These are phyloP conservation scores for Fistulifera solaris DNA, from an alignment of 108 stramenopile species.

Conservation along the genomic window DNA sequence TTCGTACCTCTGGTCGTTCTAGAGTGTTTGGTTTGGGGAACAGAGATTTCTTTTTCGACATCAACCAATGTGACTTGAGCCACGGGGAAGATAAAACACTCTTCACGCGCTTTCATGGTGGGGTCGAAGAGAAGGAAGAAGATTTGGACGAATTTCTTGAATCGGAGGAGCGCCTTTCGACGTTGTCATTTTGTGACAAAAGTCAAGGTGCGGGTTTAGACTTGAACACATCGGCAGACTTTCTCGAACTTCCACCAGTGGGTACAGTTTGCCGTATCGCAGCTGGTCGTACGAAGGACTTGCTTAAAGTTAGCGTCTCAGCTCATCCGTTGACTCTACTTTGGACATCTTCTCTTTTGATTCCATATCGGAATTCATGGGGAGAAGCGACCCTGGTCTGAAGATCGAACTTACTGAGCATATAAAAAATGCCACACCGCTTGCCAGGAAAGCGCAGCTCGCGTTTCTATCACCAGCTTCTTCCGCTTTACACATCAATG, in stretches of 20 bases:
- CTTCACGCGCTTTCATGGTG: slow-evolving; percentile 15
- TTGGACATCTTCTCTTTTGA: slow-evolving; percentile 63
- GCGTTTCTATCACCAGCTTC: slow-evolving; percentile 59
- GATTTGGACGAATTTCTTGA: slow-evolving; percentile 1
- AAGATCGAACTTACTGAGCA: slow-evolving; percentile 41
- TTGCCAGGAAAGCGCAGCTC: slow-evolving; percentile 61
- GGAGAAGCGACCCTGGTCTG: slow-evolving; percentile 11
- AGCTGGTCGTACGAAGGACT: slow-evolving; percentile 26
- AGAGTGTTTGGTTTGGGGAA: slow-evolving; percentile 42
- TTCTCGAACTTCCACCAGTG: slow-evolving; percentile 34
- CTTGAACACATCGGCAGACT: slow-evolving; percentile 14
- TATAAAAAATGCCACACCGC: slow-evolving; percentile 67
- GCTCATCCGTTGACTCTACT: slow-evolving; percentile 67
- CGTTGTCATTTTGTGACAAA: neutral
- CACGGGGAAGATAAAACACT: slow-evolving; percentile 21
- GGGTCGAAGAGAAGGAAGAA: slow-evolving; percentile 5
- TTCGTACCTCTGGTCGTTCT: slow-evolving; percentile 2
- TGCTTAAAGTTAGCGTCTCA: slow-evolving; percentile 37
- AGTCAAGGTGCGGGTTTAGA: neutral
- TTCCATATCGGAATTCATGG: slow-evolving; percentile 50
- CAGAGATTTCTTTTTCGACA: slow-evolving; percentile 48
- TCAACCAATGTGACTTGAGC: slow-evolving; percentile 40
- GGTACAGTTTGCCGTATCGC: slow-evolving; percentile 56
- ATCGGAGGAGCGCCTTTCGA: neutral
- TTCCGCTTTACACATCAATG: slow-evolving; percentile 40